Base-by-base conservation (phyloP, 352 stramenopile genomes). In the Phytophthora brassicae region DNA sequence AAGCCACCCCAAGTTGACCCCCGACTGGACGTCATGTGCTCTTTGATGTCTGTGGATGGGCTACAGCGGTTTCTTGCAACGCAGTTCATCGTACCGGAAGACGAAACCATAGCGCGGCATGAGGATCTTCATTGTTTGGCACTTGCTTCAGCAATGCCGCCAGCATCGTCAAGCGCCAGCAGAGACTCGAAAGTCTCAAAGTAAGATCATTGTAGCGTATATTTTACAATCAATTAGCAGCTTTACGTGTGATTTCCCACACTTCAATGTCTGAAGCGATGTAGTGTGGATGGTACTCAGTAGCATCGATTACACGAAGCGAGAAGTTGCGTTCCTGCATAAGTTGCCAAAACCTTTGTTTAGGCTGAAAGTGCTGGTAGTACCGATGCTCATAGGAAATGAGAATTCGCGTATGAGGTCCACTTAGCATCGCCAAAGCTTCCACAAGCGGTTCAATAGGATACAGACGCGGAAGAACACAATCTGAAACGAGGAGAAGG, bases 391-490 rank as follows among this genome's bases (percentile, higher is more conserved):
- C 90, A 67, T 93, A 96, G 26, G 87, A 95, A 52, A 97, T 88
- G 35, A 96, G 56, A 20, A 94, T 72, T 0, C 44, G 76, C 12
- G 85, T 91, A 19, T 81, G 63, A 0, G 66, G 24, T 23, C 64
- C 60, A 12, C 64, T 72, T 24, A 98, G 79, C 26, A 85, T 69
- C 39, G 84, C 78, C 36, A 98, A 79, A 9, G 90, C 94, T 24
- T 90, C 78, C 6, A 98, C 90, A 22, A 98, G 85, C 2, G 96
- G 95, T 52, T 97, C 92, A 48, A 99, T 97, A 0, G 96, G 94
- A 73, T 98, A 99, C 24, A 99, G 69, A 29, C 96, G 88, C n/a
- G 96, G 96, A 6, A 99, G 64, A 23, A 99, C 96, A 70, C 95
- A 98, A 68, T 99, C 95, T 1, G 94, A 97, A 38, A 97, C 88